Base-by-base conservation (phyloP, 2,329 filamentous ascomycete species). In the Bretziella fagacearum region DNA sequence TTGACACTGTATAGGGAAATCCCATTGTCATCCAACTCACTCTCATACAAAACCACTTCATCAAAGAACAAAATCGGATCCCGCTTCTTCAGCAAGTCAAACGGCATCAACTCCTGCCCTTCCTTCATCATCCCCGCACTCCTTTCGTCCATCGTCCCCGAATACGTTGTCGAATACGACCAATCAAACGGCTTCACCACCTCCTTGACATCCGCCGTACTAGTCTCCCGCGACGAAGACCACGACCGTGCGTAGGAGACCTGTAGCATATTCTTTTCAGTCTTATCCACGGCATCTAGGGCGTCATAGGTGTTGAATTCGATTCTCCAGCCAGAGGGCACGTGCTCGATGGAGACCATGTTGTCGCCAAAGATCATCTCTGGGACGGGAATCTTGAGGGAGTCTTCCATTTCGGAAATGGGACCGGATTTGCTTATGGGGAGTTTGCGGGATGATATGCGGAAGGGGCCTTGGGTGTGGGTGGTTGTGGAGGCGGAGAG, bases 301-400 rank as follows among this genome's bases (percentile, higher is more conserved):
- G 89, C 91, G 59, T 89, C 84, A 55, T 78, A 82, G 18, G 91
- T 82, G 59, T 81, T 81, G 68, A 96, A 98, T 46, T 71, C 65
- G 52, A 96, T 68, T 37, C 68, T 67, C 85, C 86, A 98, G 37
- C 77, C 75, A n/a, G 73, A 77, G 17, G 73, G 70, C n/a, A 65
- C 52, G 64, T 96, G 85, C 46, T 77, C 69, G 51, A 98, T 71
- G 5, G 74, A 66, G 33, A 93, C 79, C 49, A 81, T 67, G 62
- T 98, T 98, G 67, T 98, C 87, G 52, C 91, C 91, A 59, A 98
- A 98, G 54, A 98, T 98, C 91, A 98, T 98, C 66, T 98, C 91
- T 6, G 91, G 91, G 33, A 89, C 77, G 15, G 89, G 78, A 58
- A 98, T 95, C 25, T 79, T 79, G 46, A 98, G 71, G 52, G 74